Base-by-base conservation (phyloP, 176 grass and related monocot genomes). In the Bonia amplexicaulis region DNA sequence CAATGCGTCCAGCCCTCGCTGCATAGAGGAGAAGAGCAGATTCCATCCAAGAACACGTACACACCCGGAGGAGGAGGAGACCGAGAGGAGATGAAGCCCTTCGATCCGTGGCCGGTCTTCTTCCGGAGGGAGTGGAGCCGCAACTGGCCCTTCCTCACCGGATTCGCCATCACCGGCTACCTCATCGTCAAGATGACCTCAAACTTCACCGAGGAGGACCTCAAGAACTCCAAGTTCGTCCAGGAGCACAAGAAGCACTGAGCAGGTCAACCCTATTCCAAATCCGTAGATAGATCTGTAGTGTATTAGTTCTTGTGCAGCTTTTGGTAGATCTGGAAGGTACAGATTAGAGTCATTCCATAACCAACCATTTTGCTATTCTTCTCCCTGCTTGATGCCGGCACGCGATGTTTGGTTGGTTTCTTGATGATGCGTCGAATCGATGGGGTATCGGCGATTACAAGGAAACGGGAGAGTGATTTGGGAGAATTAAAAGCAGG, bases 91-190 rank as follows among this genome's bases (percentile, higher is more conserved):
- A 49, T 15, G 65, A 69, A 83, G 89, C 59, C 82, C 65, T 97
- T 94, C 84, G 95, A 97, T 72, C 95, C 92, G 41, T 97, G 95
- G 95, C 95, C 95, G 19, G 95, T 97, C 31, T 97, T 97, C 92
- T 94, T 97, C 89, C 87, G 87, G 79, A 73, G 95, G 46, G 95
- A 94, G 92, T 93, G 73, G 48, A 79, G 25, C 42, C 92, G 92
- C 71, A 93, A 73, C 75, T 97, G 90, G 90, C 95, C 95, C 49
- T 97, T 97, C 88, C 79, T 97, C 71, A 45, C 85, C 45, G 94
- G 94, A 2, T 97, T 94, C 94, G 92, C 88, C 90, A 16, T 92
- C 88, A 94, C 87, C 76, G 91, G 91, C 3, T 41, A 16, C 80
- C 3, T 97, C 64, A 84, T 97, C 89, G 23, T 10, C 86, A 94